phyloP scores from a whole-genome alignment of 2,329 filamentous ascomycete species.

The Penicillium palitans region DNA sequence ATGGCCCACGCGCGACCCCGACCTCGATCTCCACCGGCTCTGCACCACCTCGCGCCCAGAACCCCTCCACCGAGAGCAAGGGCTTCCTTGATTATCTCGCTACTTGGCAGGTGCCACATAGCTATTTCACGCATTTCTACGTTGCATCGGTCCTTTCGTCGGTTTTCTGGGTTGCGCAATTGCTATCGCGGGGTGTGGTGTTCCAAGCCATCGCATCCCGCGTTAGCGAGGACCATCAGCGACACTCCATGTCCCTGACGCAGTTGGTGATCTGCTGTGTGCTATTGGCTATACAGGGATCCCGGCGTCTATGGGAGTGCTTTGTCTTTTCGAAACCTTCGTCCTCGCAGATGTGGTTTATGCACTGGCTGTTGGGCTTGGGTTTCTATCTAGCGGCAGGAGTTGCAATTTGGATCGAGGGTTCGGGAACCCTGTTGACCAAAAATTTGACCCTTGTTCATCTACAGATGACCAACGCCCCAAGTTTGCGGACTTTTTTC shows the following conservation, averaged over 20 bases:
- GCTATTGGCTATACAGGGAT: slow-evolving; percentile 74
- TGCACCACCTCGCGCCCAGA: slow-evolving; percentile 6
- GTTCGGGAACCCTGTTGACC: slow-evolving; percentile 53
- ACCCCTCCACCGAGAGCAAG: slow-evolving; percentile 3
- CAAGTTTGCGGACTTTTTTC: slow-evolving; percentile 54
- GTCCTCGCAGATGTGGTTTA: slow-evolving; percentile 77
- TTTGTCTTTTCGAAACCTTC: slow-evolving; percentile 64
- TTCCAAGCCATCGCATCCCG: slow-evolving; percentile 53
- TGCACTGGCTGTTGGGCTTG: slow-evolving; percentile 78
- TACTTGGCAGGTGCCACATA: slow-evolving; percentile 71
- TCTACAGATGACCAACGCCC: slow-evolving; percentile 40
- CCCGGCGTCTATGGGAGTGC: slow-evolving; percentile 75
- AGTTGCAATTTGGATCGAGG: slow-evolving; percentile 82
- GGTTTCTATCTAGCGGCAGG: slow-evolving; percentile 73
- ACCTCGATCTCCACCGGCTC: slow-evolving; percentile 17
- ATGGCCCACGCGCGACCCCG: slow-evolving; percentile 56
- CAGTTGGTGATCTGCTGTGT: slow-evolving; percentile 68
- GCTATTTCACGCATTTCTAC: slow-evolving; percentile 91
- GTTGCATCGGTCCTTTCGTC: slow-evolving; percentile 68
- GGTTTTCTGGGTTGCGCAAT: slow-evolving; percentile 71
- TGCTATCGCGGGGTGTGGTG: slow-evolving; percentile 55
- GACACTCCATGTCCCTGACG: slow-evolving; percentile 56
- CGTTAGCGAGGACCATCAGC: slow-evolving; percentile 38
- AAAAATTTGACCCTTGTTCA: slow-evolving; percentile 37
- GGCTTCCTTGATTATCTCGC: slow-evolving; percentile 53